phyloP scores from a whole-genome alignment of 2,329 filamentous ascomycete genomes.

The Alternaria longipes region DNA sequence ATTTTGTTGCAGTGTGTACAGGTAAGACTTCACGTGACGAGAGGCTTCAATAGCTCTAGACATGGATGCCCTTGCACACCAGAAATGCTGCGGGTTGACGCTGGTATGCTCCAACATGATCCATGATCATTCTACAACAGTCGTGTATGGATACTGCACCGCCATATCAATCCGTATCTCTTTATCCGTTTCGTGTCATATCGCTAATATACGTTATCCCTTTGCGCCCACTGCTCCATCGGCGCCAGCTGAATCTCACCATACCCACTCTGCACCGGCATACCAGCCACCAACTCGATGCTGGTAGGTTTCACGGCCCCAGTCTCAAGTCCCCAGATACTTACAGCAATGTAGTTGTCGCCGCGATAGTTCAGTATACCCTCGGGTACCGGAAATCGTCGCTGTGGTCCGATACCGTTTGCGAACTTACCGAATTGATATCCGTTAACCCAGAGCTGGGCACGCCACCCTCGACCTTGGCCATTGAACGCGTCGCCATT shows the following conservation, averaged over 20 bases:
- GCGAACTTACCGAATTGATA: slow-evolving; percentile 74
- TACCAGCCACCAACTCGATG: slow-evolving; percentile 59
- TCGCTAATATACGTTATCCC: slow-evolving; percentile 25
- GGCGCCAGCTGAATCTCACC: slow-evolving; percentile 23
- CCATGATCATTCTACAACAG: not conserved
- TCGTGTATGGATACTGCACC: not conserved
- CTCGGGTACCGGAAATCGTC: slow-evolving; percentile 73
- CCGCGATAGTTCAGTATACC: slow-evolving; percentile 75
- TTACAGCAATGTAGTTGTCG: slow-evolving; percentile 71
- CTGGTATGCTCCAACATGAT: not conserved
- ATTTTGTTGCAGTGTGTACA: not conserved
- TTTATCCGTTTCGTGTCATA: not conserved
- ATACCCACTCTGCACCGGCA: slow-evolving; percentile 52
- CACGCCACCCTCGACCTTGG: slow-evolving; percentile 59
- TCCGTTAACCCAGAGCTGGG: slow-evolving; percentile 75
- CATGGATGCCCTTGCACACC: not conserved
- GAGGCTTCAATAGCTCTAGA: not conserved
- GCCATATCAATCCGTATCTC: not conserved
- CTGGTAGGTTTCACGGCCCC: slow-evolving; percentile 66
- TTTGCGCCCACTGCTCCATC: slow-evolving; percentile 27
- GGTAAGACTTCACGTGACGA: not conserved
- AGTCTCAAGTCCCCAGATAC: slow-evolving; percentile 70
- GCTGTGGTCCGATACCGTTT: slow-evolving; percentile 76
- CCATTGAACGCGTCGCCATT: slow-evolving; percentile 50
- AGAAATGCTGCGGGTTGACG: not conserved